phyloP scores from a whole-genome alignment of 257 asterid species.

The Haberlea rhodopensis region DNA sequence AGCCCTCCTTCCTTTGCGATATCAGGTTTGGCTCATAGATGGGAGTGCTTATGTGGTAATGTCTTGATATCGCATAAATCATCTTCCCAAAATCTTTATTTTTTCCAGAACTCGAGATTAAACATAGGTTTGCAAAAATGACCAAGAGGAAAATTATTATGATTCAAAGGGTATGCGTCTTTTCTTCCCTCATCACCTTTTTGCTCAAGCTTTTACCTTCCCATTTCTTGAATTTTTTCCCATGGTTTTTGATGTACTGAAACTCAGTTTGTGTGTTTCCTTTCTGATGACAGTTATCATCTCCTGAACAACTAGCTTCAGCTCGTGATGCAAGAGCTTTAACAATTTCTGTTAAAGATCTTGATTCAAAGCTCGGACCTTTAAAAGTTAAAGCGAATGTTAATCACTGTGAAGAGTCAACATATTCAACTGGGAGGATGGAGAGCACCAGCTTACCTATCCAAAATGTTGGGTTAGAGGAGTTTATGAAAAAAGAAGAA shows the following conservation, averaged over 20 bases:
- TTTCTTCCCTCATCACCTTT: too few relatives aligned
- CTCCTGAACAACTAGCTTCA: slow-evolving; percentile 39
- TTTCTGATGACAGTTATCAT: slow-evolving; percentile 39
- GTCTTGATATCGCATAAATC: too few relatives aligned
- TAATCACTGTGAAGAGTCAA: slow-evolving; percentile 25
- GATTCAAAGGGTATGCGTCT: too few relatives aligned
- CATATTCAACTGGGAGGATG: slow-evolving; percentile 21
- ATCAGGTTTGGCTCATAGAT: too few relatives aligned
- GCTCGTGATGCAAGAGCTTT: slow-evolving; percentile 64
- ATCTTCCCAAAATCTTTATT: too few relatives aligned
- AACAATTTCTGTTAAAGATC: slow-evolving; percentile 39
- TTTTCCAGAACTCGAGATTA: too few relatives aligned
- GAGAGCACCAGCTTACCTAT: slow-evolving; percentile 10
- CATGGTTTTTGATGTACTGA: slow-evolving; percentile 1
- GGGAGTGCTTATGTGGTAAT: too few relatives aligned
- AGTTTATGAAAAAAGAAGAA: slow-evolving; percentile 24
- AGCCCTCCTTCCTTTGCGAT: too few relatives aligned
- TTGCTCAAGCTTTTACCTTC: not conserved
- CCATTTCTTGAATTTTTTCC: too few relatives aligned
- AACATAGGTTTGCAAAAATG: too few relatives aligned
- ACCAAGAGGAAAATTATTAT: too few relatives aligned
- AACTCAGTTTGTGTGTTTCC: slow-evolving; percentile 10
- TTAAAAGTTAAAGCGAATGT: slow-evolving; percentile 21
- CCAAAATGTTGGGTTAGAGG: slow-evolving; percentile 14
- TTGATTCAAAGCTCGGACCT: slow-evolving; percentile 62